These are phyloP conservation scores for Phytomonas sp. DNA, from an alignment of 208 protist species.

Conservation along the genomic window DNA sequence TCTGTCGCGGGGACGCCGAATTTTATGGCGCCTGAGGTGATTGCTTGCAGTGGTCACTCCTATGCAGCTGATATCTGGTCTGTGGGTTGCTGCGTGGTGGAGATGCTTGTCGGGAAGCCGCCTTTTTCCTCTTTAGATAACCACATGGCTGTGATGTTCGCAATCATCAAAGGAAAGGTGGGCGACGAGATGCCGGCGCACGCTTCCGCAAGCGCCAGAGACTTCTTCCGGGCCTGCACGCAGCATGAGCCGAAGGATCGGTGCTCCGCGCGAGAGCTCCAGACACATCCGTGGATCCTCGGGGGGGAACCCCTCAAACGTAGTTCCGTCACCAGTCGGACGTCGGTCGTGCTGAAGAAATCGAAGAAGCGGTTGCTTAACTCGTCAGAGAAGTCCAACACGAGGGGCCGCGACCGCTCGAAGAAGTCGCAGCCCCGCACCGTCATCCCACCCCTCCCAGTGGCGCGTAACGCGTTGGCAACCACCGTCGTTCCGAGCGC, in stretches of 20 bases:
- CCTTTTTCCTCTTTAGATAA: constrained; percentile 82
- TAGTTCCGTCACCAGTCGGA: not conserved
- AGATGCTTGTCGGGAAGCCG: constrained; percentile 86
- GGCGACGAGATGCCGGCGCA: constrained; percentile 58
- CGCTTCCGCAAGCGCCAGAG: constrained; percentile 49
- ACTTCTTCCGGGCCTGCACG: constrained; percentile 71
- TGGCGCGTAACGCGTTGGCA: not conserved
- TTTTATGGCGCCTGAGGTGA: constrained; percentile 93
- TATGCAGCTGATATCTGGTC: constrained; percentile 90
- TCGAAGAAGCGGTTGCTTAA: not conserved
- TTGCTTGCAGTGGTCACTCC: constrained; percentile 81
- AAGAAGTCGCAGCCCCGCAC: not conserved
- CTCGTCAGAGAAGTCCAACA: not conserved
- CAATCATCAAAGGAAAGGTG: constrained; percentile 72
- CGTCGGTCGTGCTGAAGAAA: not conserved
- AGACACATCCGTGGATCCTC: constrained; percentile 65
- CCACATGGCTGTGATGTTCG: constrained; percentile 89
- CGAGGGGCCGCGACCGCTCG: not conserved
- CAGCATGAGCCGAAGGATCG: constrained; percentile 59
- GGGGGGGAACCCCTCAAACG: not conserved
- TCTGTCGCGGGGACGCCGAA: constrained; percentile 87
- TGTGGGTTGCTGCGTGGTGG: constrained; percentile 84
- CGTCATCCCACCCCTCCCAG: not conserved
- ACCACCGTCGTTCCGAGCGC: not conserved
- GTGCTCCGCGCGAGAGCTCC: constrained; percentile 47